Evolutionary conservation across 305 asterid genomes (phyloP), one percentile per base, ranked within the genome.

Genomic region (Coffea humblotiana): DNA sequence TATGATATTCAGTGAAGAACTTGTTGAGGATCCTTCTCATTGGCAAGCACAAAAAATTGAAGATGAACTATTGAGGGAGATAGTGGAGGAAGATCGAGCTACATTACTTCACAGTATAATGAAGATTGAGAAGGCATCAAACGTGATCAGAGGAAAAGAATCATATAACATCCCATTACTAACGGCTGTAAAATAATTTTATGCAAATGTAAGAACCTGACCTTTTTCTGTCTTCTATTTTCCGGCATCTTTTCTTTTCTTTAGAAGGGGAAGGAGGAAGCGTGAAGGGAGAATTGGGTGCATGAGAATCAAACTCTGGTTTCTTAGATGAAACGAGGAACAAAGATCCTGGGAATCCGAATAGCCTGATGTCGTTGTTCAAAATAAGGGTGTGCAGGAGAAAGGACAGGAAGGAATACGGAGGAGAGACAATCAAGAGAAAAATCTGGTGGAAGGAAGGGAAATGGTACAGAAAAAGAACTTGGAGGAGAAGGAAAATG

Each of bases 21-120:
- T 88, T 14, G 94, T 93, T 0, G 94, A 89, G 87, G 99, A 93
- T 56, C 99, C 99, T 25, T 94, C 98, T 5, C 95, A 88, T 54
- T 96, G 99, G 99, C 98, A 96, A 78, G 99, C 99, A 4, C 99
- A 96, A 2, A 91, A 92, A 51, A 92, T 96, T 29, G 98, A 96
- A 78, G 99, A 96, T 51, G 98, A 94, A 69, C 56, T 96, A 70
- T 80, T 96, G 79, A 89, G 98, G 85, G 99, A 96, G 93, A 96
- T 96, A 0, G 98, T 96, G 23, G 97, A 96, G 75, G 98, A 96
- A 83, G 98, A 96, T 74, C 91, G 99, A 63, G 97, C 92, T 18
- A 84, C 97, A 27, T 85, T 96, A 73, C 92, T 96, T 85, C 97
- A 94, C 71, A 82, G 83, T 82, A 96, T 96, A 71, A 89, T 96